A percentile compares a stretch with the other conserved stretches of the same genome.
phyloP scores from a whole-genome alignment of 2,329 filamentous ascomycete genomes.

The Aspergillus tamarii region DNA sequence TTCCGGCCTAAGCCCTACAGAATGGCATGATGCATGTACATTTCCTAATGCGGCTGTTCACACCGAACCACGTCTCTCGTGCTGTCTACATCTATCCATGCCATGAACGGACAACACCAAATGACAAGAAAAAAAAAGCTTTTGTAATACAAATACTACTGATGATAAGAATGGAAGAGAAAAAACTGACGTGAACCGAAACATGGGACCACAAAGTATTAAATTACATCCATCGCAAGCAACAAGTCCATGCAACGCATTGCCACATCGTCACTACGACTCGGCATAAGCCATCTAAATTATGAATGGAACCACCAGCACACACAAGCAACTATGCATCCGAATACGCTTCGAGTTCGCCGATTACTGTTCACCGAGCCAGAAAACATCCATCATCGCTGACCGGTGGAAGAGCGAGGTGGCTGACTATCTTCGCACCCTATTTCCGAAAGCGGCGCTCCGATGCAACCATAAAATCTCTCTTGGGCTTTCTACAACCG shows the following conservation, averaged over 20 bases:
- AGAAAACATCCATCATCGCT: not conserved
- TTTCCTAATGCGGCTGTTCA: too few species aligned
- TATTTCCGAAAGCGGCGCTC: not conserved
- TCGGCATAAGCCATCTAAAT: not conserved
- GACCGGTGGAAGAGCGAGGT: not conserved
- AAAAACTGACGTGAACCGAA: too few species aligned
- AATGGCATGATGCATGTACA: too few species aligned
- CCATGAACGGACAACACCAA: too few species aligned
- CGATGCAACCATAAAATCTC: not conserved
- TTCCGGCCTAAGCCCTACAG: too few species aligned
- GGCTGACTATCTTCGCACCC: not conserved
- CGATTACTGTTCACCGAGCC: not conserved
- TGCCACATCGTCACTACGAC: not conserved
- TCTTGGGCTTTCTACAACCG: not conserved
- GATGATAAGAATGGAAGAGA: accelerated
- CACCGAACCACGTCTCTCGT: too few species aligned
- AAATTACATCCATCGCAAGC: too few species aligned
- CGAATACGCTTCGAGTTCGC: not conserved
- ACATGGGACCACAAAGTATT: too few species aligned
- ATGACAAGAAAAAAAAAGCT: too few species aligned
- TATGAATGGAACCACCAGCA: not conserved
- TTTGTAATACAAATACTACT: too few species aligned
- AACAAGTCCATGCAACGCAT: not conserved
- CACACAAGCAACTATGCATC: not conserved
- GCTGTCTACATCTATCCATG: too few species aligned